Conservation (phyloP, 345 rosid genomes). For the Sonneratia caseolaris region DNA sequence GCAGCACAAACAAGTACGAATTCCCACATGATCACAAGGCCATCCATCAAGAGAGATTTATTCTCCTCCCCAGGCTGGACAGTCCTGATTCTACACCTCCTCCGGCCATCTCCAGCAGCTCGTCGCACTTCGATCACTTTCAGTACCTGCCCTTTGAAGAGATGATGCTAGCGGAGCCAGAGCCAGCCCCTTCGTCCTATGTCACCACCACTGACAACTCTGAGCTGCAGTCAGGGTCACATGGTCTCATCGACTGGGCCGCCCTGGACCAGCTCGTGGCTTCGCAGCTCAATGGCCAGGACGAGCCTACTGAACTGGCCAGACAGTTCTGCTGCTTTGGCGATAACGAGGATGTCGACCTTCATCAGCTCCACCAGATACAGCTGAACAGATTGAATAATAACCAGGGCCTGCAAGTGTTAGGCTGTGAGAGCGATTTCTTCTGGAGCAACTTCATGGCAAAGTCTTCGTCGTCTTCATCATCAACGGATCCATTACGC, state of each 20-base stretch:
- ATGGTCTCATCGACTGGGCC: slow-evolving; percentile 6
- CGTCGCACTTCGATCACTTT: slow-evolving; percentile 11
- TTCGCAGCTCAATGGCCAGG: slow-evolving; percentile 15
- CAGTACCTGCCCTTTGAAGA: slow-evolving; percentile 16
- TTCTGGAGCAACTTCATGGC: slow-evolving; percentile 62
- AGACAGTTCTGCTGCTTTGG: slow-evolving; percentile 35
- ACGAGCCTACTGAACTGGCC: slow-evolving; percentile 31
- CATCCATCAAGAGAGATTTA: slow-evolving; percentile 19
- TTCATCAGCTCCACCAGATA: slow-evolving; percentile 20
- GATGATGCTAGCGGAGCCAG: slow-evolving; percentile 12
- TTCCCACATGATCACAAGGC: neutral
- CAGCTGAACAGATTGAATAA: slow-evolving; percentile 14
- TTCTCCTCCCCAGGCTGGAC: slow-evolving; percentile 34
- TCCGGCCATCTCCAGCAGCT: neutral
- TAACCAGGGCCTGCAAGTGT: slow-evolving; percentile 12
- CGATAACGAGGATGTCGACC: slow-evolving; percentile 24
- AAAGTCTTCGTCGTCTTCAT: slow-evolving; percentile 37
- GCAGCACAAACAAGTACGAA: slow-evolving; percentile 7
- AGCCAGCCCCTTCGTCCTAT: slow-evolving; percentile 4
- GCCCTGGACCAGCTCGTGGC: slow-evolving; percentile 20
- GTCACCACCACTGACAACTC: slow-evolving; percentile 2
- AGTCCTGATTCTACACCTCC: slow-evolving; percentile 1
- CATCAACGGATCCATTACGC: slow-evolving; percentile 58
- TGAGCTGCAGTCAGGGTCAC: neutral
- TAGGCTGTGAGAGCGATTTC: slow-evolving; percentile 32